These are phyloP conservation scores for Dendrocalamus sinicus DNA, from an alignment of 176 grass and related monocot species.

Conservation along the genomic window DNA sequence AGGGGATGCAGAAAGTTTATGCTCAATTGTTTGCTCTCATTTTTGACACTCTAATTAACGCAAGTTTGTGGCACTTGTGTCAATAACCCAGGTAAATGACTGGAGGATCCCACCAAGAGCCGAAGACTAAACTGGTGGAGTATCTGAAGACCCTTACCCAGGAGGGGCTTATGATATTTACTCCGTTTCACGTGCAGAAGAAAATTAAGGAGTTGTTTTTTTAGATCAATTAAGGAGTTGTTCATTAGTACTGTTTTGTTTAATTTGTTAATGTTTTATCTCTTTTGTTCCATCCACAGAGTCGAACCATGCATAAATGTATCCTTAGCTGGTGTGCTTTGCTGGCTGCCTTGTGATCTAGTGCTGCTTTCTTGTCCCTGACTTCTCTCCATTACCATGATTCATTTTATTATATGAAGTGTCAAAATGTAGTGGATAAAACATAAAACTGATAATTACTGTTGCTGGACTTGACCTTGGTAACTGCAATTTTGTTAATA, in stretches of 20 bases:
- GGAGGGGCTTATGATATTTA: conserved; percentile 18
- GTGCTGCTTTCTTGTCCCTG: conserved; percentile 3
- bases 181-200: conserved; percentile 35
- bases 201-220: background rate
- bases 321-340: background rate
- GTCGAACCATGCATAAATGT: conserved; percentile 28
- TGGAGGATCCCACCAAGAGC: conserved; percentile 11
- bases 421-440: conserved; percentile 20
- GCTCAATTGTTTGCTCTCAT: background rate
- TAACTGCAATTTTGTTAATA: background rate
- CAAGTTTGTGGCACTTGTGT: background rate
- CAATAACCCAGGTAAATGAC: conserved; percentile 32
- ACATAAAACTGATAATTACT: background rate
- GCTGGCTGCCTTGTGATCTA: conserved; percentile 20
- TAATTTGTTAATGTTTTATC: conserved; percentile 7
- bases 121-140: conserved; percentile 29
- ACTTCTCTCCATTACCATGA: background rate
- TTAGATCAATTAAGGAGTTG: background rate
- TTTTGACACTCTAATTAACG: background rate
- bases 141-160: background rate
- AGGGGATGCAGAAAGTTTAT: background rate
- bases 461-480: background rate
- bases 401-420: background rate
- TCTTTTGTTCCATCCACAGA: conserved; percentile 30
- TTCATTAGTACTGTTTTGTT: conserved; percentile 31